phyloP scores from a whole-genome alignment of 1,284 basidiomycete genomes.

The Heterobasidion occidentale region DNA sequence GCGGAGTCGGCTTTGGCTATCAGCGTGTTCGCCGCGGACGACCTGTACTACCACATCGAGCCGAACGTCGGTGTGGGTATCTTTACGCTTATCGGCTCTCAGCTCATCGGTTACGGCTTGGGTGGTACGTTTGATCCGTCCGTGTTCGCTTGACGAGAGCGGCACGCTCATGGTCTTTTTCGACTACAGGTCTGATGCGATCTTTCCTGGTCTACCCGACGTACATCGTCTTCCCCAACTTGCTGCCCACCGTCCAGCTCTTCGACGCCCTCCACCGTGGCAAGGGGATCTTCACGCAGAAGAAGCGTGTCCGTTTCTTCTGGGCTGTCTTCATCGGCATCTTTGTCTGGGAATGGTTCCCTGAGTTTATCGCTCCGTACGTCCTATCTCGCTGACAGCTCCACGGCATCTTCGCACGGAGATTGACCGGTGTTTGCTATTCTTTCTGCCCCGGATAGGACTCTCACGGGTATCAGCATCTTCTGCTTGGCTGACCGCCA shows the following conservation, averaged over 20 bases:
- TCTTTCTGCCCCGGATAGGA: constrained; percentile 17
- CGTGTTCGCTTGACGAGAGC: neutral
- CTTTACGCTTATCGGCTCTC: constrained; percentile 23
- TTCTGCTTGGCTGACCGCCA: constrained; percentile 49
- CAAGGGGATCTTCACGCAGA: constrained; percentile 42
- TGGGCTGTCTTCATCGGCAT: constrained; percentile 39
- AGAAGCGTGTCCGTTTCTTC: constrained; percentile 52
- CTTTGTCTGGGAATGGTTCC: constrained; percentile 26
- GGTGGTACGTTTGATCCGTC: constrained; percentile 6
- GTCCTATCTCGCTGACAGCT: constrained; percentile 1
- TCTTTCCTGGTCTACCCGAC: constrained; percentile 30
- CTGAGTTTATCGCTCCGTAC: constrained; percentile 29
- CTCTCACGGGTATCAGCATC: constrained; percentile 43
- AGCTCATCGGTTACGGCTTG: constrained; percentile 24
- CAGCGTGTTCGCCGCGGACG: constrained; percentile 19
- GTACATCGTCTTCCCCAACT: neutral
- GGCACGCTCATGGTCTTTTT: constrained; percentile 2
- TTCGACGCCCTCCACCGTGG: constrained; percentile 48
- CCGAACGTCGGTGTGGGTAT: constrained; percentile 28
- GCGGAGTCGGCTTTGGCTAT: constrained; percentile 10
- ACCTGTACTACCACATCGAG: constrained; percentile 28
- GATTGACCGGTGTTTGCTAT: constrained; percentile 9
- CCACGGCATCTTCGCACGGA: constrained; percentile 5
- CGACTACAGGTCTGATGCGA: constrained; percentile 13
- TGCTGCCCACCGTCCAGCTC: constrained; percentile 24